Base-by-base conservation (phyloP, 345 rosid species). In the Cochlearia excelsa region DNA sequence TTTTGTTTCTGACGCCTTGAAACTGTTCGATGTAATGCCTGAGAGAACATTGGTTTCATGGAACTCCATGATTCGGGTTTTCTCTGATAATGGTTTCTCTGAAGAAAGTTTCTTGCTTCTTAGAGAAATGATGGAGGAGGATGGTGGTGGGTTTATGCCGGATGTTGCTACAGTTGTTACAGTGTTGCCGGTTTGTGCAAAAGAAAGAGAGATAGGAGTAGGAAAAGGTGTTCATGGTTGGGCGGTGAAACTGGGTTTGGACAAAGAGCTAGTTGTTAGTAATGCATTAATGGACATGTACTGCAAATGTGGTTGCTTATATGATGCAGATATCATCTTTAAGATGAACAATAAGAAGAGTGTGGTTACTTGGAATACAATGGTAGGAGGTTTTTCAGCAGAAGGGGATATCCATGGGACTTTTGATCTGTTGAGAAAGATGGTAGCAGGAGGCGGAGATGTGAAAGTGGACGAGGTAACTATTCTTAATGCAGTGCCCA, bases 261-360 rank as follows among this genome's bases (percentile, higher is more conserved):
- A 55, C 42, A 63, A 69, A 28, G 89, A 83, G 62, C 42, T 81
- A 35, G 79, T 39, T 63, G 80, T 83, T 60, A 80, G 64, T 9
- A 86, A 83, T 76, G 80, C 84, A 48, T 65, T 86, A 72, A 63
- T 74, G 46, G 81, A 81, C 52, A 80, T 86, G 87, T 81, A 81
- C 69, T 79, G 65, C 11, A 86, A 86, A 71, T 81, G 83, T 23
- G 87, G 84, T 23, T 78, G 33, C 77, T 41, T 81, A 59, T 34
- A 60, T 6, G 69, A 78, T 46, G 87, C 87, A 33, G 55, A 68
- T 48, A 11, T 54, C 59, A 68, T 81, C 57, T 86, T 86, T 68
- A 48, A 57, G 52, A 63, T 54, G 65, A 73, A 67, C 65, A 46
- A 59, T 30, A 61, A 54, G 38, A 83, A 74, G 63, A 83, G 78